These are phyloP conservation scores for Coix lacrymajobi DNA, from an alignment of 176 grass and related monocot genomes.

Conservation along the genomic window DNA sequence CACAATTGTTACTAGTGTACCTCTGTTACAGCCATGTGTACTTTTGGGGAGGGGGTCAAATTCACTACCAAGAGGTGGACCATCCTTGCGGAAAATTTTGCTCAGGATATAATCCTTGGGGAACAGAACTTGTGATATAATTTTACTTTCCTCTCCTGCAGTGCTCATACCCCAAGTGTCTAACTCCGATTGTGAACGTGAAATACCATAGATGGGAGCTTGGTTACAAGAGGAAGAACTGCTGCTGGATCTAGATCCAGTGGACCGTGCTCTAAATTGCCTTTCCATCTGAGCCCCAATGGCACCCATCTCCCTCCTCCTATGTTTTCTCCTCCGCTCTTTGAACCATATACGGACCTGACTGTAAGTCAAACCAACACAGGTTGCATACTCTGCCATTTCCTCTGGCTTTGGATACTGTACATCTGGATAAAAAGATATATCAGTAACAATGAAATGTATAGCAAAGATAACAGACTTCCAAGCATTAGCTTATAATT, in stretches of 20 bases:
- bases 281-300: constrained; percentile 14
- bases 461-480: neutral
- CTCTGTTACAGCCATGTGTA: constrained; percentile 33
- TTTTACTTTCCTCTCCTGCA: constrained; percentile 37
- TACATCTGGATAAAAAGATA: constrained; percentile 39
- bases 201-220: constrained; percentile 6
- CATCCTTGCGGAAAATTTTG: constrained; percentile 90
- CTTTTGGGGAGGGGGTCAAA: constrained; percentile 49
- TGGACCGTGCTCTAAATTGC: constrained; percentile 24
- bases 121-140: constrained; percentile 54
- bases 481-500: neutral
- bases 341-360: constrained; percentile 92
- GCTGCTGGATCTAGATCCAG: constrained; percentile 36
- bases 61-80: constrained; percentile 68
- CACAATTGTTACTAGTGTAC: constrained; percentile 23
- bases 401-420: constrained; percentile 73
- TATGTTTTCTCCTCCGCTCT: constrained; percentile 95
- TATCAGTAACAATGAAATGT: neutral
- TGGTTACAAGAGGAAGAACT: constrained; percentile 20
- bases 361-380: constrained; percentile 64
- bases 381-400: constrained; percentile 57
- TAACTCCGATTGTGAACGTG: neutral
- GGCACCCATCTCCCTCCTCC: constrained; percentile 51
- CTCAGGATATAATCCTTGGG: constrained; percentile 78
- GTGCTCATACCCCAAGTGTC: constrained; percentile 11